These are phyloP conservation scores for Tylopilus orsonianus DNA, from an alignment of 1,284 basidiomycete species.

Conservation along the genomic window DNA sequence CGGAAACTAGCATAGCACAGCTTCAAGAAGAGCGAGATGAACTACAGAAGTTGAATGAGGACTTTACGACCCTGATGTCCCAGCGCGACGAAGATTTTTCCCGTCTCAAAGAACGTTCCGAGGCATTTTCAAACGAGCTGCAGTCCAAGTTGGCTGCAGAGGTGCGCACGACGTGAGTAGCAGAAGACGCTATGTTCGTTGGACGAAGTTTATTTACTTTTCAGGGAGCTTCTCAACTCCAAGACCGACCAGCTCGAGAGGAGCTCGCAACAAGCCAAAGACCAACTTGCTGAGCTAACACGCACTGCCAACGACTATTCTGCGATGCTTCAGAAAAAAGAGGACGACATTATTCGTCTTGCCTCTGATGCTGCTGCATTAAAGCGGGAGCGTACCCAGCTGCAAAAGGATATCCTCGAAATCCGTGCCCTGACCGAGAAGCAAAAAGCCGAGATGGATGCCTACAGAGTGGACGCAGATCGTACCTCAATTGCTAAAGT, in stretches of 20 bases:
- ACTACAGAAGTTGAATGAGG: constrained; percentile 65
- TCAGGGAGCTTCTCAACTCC: constrained; percentile 61
- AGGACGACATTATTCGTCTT: constrained; percentile 68
- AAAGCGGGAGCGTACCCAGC: constrained; percentile 52
- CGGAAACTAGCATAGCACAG: constrained; percentile 63
- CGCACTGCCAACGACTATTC: constrained; percentile 81
- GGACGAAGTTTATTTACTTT: constrained; percentile 5
- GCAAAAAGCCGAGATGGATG: constrained; percentile 62
- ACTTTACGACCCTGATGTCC: constrained; percentile 67
- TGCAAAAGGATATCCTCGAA: constrained; percentile 62
- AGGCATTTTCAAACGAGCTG: constrained; percentile 65
- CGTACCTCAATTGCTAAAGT: constrained; percentile 51
- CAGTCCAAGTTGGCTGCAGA: constrained; percentile 74
- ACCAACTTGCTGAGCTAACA: constrained; percentile 77
- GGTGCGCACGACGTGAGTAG: constrained; percentile 61
- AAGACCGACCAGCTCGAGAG: constrained; percentile 64
- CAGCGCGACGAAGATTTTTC: constrained; percentile 82
- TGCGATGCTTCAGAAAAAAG: constrained; percentile 75
- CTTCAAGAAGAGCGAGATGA: constrained; percentile 59
- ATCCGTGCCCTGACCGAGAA: constrained; percentile 71
- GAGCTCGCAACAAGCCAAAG: constrained; percentile 71
- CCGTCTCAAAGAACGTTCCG: constrained; percentile 77
- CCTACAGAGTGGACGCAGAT: constrained; percentile 61
- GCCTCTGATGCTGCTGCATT: constrained; percentile 53
- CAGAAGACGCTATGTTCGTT: background rate